phyloP scores from a whole-genome alignment of 2,329 filamentous ascomycete species.

The Ascochyta lentis region DNA sequence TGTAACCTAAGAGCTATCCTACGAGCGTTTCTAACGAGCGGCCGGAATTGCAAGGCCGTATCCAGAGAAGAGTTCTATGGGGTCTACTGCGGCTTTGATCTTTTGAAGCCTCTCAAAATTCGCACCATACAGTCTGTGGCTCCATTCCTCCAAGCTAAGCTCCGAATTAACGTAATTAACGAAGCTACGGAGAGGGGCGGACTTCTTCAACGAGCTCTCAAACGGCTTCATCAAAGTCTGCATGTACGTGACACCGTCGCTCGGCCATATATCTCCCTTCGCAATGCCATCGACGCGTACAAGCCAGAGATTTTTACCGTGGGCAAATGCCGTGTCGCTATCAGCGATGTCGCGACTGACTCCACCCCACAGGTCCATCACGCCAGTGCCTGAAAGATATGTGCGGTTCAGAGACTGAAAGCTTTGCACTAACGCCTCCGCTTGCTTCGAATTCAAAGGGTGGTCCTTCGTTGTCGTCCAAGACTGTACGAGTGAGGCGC shows the following conservation, averaged over 20 bases:
- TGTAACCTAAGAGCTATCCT: neutral
- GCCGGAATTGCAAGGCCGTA: conserved; percentile 17
- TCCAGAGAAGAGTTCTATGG: conserved; percentile 21
- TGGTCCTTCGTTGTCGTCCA: conserved; percentile 21
- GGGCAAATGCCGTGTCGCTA: conserved; percentile 19
- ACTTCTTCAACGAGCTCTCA: conserved; percentile 20
- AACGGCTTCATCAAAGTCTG: conserved; percentile 26
- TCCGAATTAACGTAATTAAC: conserved; percentile 28
- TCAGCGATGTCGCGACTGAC: conserved; percentile 21
- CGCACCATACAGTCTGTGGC: conserved; percentile 20
- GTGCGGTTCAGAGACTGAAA: conserved; percentile 24
- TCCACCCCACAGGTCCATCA: conserved; percentile 30
- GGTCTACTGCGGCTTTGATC: conserved; percentile 24
- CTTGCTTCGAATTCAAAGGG: conserved; percentile 19
- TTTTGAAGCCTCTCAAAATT: conserved; percentile 23
- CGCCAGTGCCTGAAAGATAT: conserved; percentile 22
- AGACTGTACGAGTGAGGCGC: conserved; percentile 24
- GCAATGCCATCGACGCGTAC: conserved; percentile 30
- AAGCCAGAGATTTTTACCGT: conserved; percentile 31
- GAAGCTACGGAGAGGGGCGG: conserved; percentile 23
- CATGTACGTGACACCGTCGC: conserved; percentile 26
- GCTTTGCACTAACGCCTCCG: conserved; percentile 18
- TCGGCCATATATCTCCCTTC: conserved; percentile 17
- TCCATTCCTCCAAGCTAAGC: conserved; percentile 23
- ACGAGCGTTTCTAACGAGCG: neutral